phyloP scores from a whole-genome alignment of 2,329 filamentous ascomycete species.

The Alternaria longipes region DNA sequence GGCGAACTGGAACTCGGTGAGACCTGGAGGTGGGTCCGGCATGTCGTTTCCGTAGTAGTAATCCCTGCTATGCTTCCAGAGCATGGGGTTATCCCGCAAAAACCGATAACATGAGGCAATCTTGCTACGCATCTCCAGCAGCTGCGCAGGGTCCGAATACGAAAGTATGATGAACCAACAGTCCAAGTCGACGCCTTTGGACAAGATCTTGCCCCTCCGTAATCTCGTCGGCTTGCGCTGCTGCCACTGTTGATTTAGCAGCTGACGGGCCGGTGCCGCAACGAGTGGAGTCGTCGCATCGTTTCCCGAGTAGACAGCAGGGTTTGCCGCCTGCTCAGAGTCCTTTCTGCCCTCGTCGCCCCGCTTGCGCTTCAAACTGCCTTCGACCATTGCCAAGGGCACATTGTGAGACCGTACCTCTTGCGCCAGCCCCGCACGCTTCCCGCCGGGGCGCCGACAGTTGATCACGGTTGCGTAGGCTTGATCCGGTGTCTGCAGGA shows the following conservation, averaged over 20 bases:
- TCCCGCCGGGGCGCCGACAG: conserved; percentile 43
- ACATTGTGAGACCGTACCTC: conserved; percentile 45
- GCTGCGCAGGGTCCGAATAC: conserved; percentile 47
- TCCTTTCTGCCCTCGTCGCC: conserved; percentile 20
- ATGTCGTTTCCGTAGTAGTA: conserved; percentile 47
- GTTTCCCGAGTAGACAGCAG: conserved; percentile 7
- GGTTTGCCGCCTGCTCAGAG: conserved; percentile 9
- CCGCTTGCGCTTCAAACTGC: conserved; percentile 41
- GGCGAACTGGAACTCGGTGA: conserved; percentile 54
- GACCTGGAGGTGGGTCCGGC: conserved; percentile 46
- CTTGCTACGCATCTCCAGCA: conserved; percentile 47
- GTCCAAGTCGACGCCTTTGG: conserved; percentile 44
- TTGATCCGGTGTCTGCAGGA: conserved; percentile 36
- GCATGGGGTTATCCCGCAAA: conserved; percentile 46
- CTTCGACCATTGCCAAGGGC: conserved; percentile 40
- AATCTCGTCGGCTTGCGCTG: conserved; percentile 39
- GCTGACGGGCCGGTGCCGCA: conserved; percentile 18
- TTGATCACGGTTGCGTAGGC: conserved; percentile 49
- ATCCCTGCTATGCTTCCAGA: conserved; percentile 50
- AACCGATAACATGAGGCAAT: conserved; percentile 49
- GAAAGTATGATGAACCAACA: conserved; percentile 49
- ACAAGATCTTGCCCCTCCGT: conserved; percentile 38
- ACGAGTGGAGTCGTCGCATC: conserved; percentile 18
- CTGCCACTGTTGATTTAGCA: conserved; percentile 33
- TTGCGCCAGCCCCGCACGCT: conserved; percentile 31